These are phyloP conservation scores for Jatropha curcas DNA, from an alignment of 345 rosid species.

Conservation along the genomic window DNA sequence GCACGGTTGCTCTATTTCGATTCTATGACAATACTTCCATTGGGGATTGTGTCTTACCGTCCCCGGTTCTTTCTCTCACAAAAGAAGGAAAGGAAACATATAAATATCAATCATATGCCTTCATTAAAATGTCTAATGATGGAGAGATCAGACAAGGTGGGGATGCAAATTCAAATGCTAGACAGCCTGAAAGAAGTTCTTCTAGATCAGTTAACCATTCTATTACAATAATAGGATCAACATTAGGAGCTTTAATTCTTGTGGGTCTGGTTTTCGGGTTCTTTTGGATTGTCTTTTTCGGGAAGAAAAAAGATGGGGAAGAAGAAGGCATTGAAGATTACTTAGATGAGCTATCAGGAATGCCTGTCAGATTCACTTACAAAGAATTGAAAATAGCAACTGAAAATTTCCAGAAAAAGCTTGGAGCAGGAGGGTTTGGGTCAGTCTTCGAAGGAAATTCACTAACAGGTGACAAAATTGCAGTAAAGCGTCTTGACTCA, in stretches of 20 bases:
- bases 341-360: background rate
- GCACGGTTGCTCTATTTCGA: constrained; percentile 2
- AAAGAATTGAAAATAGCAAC: constrained; percentile 2
- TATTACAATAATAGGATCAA: background rate
- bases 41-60: background rate
- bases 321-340: background rate
- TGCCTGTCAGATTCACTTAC: constrained; percentile 11
- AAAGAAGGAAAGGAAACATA: too few species aligned
- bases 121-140: background rate
- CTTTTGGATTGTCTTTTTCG: background rate
- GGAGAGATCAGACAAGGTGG: too few species aligned
- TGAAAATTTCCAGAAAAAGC: background rate
- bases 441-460: background rate
- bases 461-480: background rate
- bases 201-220: background rate
- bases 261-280: background rate
- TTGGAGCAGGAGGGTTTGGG: background rate
- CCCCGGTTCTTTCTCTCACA: background rate
- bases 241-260: background rate
- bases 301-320: background rate
- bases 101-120: background rate
- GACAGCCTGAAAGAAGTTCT: background rate
- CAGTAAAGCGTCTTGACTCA: background rate
- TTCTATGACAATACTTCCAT: too few species aligned
- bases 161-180: background rate